phyloP scores from a whole-genome alignment of 2,329 filamentous ascomycete species.

The Pezicula neosporulosa region DNA sequence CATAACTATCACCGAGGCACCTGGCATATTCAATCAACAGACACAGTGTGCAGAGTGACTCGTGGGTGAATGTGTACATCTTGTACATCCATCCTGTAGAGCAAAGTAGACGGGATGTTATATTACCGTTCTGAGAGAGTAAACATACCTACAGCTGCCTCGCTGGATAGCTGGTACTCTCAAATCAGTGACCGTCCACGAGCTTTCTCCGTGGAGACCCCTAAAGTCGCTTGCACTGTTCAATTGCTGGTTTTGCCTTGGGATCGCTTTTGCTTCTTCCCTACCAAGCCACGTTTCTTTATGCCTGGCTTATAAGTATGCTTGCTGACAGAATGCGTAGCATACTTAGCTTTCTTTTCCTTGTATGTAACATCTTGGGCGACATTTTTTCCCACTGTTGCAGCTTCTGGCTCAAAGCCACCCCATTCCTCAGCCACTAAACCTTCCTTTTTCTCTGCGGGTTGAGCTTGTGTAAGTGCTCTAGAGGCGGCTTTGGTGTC shows the following conservation, averaged over 20 bases:
- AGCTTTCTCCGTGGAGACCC: neutral
- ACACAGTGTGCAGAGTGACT: too few species aligned
- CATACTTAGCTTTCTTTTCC: slow-evolving; percentile 15
- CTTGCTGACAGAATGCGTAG: slow-evolving; percentile 6
- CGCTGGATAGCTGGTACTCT: too few species aligned
- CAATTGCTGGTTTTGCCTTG: slow-evolving; percentile 10
- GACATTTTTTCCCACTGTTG: neutral
- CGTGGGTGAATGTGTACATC: too few species aligned
- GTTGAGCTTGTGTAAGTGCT: slow-evolving; percentile 15
- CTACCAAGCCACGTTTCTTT: slow-evolving; percentile 9
- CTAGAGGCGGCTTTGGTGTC: slow-evolving; percentile 18
- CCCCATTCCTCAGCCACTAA: slow-evolving; percentile 9
- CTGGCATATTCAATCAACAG: too few species aligned
- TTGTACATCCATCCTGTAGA: too few species aligned
- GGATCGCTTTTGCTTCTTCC: slow-evolving; percentile 18
- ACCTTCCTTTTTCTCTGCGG: neutral
- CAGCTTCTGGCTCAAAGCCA: slow-evolving; percentile 2
- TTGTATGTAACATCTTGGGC: slow-evolving; percentile 7
- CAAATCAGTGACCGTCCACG: neutral
- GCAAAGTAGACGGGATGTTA: too few species aligned
- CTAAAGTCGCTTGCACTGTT: neutral
- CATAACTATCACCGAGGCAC: too few species aligned
- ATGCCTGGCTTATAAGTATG: slow-evolving; percentile 7
- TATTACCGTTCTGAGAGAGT: too few species aligned
- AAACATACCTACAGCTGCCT: too few species aligned